Percentiles rank a stretch among this genome's conserved stretches.
Evolutionary conservation across 2,329 filamentous ascomycete genomes (phyloP).

Genomic region (Cladophialophora carrionii): DNA sequence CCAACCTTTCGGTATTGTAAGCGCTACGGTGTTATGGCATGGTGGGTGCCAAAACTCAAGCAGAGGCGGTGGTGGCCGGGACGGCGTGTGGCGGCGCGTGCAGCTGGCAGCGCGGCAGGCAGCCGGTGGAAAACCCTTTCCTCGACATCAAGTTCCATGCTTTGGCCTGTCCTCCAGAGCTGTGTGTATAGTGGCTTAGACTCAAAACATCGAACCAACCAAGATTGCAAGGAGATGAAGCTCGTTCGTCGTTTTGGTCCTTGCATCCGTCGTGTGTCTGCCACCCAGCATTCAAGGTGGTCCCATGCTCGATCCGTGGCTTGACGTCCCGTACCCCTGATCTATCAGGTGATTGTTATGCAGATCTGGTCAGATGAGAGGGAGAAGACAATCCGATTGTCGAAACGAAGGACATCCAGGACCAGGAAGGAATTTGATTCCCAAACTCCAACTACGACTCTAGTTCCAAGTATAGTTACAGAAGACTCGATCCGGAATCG

Average conservation of each 20-base stretch:
- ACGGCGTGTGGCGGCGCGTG: neutral
- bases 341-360: neutral
- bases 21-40: slow-evolving; percentile 39
- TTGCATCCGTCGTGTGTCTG: neutral
- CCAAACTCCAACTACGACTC: neutral
- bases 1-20: slow-evolving; percentile 94
- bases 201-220: slow-evolving; percentile 20
- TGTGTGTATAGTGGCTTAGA: slow-evolving; percentile 39
- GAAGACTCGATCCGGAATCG: neutral
- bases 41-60: neutral
- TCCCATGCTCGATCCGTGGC: too few relatives aligned
- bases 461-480: neutral
- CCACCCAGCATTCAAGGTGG: neutral
- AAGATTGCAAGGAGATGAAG: neutral
- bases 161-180: slow-evolving; percentile 18
- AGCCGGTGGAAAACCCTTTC: slow-evolving; percentile 7
- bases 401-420: neutral
- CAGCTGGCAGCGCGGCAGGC: neutral
- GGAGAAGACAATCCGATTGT: neutral
- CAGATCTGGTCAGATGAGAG: neutral
- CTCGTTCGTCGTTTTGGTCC: neutral
- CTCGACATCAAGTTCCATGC: neutral
- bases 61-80: slow-evolving; percentile 1
- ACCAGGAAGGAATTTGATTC: neutral
- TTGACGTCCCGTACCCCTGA: too few relatives aligned